These are phyloP conservation scores for Penicillium lagena DNA, from an alignment of 495 filamentous ascomycete genomes.

Conservation along the genomic window DNA sequence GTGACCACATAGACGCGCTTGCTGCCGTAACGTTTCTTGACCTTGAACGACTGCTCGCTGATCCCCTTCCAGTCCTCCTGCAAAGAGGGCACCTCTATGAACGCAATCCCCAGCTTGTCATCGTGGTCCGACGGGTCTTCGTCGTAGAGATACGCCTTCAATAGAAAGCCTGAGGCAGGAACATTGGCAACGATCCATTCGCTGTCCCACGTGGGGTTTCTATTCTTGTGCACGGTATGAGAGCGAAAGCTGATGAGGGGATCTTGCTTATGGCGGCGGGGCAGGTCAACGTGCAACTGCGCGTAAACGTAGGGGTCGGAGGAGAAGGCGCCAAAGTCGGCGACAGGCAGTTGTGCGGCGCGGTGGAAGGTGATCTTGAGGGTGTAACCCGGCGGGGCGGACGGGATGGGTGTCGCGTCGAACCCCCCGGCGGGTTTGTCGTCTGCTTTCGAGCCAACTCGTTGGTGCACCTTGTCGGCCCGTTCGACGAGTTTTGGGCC, in stretches of 20 bases:
- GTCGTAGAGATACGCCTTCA: constrained; percentile 81
- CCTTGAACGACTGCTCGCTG: constrained; percentile 55
- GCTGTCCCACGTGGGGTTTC: constrained; percentile 72
- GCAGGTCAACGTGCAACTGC: constrained; percentile 55
- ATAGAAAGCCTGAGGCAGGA: constrained; percentile 64
- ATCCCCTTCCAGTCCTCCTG: constrained; percentile 63
- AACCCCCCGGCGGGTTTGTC: constrained; percentile 65
- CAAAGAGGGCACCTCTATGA: constrained; percentile 52
- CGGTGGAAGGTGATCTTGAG: constrained; percentile 80
- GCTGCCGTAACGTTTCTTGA: constrained; percentile 79
- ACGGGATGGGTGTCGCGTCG: constrained; percentile 70
- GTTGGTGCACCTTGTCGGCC: constrained; percentile 52
- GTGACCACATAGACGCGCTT: constrained; percentile 75
- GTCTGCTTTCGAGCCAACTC: constrained; percentile 21
- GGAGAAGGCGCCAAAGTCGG: constrained; percentile 67
- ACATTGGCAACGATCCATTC: constrained; percentile 87
- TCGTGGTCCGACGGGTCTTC: constrained; percentile 85
- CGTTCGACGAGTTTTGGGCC: constrained; percentile 48
- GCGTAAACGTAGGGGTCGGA: constrained; percentile 81
- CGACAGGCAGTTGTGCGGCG: constrained; percentile 72
- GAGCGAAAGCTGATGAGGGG: constrained; percentile 68
- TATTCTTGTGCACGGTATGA: constrained; percentile 61
- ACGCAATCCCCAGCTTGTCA: constrained; percentile 79
- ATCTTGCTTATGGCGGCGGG: constrained; percentile 73
- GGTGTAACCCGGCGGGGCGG: constrained; percentile 69